These are phyloP conservation scores for Noccaea bulbosa DNA, from an alignment of 345 rosid genomes.

Conservation along the genomic window DNA sequence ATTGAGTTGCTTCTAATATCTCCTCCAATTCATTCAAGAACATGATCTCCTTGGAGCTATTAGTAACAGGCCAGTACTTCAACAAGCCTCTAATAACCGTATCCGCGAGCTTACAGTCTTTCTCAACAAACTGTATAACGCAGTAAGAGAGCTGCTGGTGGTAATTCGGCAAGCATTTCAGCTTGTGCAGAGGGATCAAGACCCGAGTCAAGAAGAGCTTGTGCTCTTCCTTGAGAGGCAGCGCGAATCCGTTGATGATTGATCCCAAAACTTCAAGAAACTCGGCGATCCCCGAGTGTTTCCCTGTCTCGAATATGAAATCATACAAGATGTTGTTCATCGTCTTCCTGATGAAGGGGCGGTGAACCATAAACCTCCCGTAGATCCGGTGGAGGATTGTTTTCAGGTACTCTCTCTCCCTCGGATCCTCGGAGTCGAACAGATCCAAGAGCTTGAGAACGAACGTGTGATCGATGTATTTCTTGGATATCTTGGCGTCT, in stretches of 20 bases:
- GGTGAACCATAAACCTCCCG: conserved; percentile 95
- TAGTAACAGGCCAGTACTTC: conserved; percentile 91
- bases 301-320: conserved; percentile 81
- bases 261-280: conserved; percentile 90
- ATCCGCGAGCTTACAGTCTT: conserved; percentile 89
- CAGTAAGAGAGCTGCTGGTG: conserved; percentile 91
- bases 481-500: conserved; percentile 78
- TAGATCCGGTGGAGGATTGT: conserved; percentile 84
- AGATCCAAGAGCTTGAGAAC: conserved; percentile 69
- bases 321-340: conserved; percentile 77
- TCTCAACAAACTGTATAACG: conserved; percentile 83
- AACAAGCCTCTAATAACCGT: conserved; percentile 73
- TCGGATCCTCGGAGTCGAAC: conserved; percentile 89
- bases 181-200: conserved; percentile 82
- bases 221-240: conserved; percentile 95
- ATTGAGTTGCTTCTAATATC: conserved; percentile 80
- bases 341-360: conserved; percentile 84
- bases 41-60: conserved; percentile 95
- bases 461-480: conserved; percentile 69
- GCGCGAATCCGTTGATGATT: conserved; percentile 87
- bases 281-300: conserved; percentile 86
- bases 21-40: conserved; percentile 90
- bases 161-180: conserved; percentile 78
- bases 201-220: conserved; percentile 77
- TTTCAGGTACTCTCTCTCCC: conserved; percentile 90